phyloP scores from a whole-genome alignment of 1,139 yeast species.

The Yamadazyma triangularis region DNA sequence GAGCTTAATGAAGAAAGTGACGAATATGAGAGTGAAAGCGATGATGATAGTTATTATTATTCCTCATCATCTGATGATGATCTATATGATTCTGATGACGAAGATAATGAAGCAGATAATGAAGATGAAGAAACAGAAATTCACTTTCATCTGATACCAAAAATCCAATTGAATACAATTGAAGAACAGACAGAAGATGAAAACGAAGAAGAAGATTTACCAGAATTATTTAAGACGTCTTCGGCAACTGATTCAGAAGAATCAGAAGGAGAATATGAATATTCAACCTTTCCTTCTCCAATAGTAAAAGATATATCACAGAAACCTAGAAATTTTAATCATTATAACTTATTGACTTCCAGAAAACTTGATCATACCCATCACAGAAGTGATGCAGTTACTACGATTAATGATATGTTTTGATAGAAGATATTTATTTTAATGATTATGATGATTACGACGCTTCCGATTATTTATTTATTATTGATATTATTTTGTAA shows the following conservation, averaged over 20 bases:
- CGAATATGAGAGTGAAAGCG: conserved; percentile 19
- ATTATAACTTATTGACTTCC: neutral
- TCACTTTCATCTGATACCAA: conserved; percentile 1
- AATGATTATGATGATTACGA: too few relatives aligned
- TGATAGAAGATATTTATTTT: too few relatives aligned
- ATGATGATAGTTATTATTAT: conserved; percentile 29
- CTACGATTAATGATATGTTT: too few relatives aligned
- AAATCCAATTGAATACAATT: conserved; percentile 8
- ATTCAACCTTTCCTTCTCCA: neutral
- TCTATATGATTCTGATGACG: conserved; percentile 10
- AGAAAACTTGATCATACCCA: neutral
- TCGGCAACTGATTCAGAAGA: neutral
- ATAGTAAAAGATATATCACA: neutral
- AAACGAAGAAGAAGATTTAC: conserved; percentile 18
- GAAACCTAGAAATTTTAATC: neutral
- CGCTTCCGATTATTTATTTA: too few relatives aligned
- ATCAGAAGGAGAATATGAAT: neutral
- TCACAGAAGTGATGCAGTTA: neutral
- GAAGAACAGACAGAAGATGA: conserved; percentile 9
- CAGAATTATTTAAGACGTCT: conserved; percentile 22
- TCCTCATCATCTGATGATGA: conserved; percentile 20
- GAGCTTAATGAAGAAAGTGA: conserved; percentile 27
- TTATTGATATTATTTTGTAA: too few relatives aligned
- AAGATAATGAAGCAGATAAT: too few relatives aligned
- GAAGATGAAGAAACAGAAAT: conserved; percentile 9